phyloP scores from a whole-genome alignment of 1,284 basidiomycete species.

The Moesziomyces sp. region DNA sequence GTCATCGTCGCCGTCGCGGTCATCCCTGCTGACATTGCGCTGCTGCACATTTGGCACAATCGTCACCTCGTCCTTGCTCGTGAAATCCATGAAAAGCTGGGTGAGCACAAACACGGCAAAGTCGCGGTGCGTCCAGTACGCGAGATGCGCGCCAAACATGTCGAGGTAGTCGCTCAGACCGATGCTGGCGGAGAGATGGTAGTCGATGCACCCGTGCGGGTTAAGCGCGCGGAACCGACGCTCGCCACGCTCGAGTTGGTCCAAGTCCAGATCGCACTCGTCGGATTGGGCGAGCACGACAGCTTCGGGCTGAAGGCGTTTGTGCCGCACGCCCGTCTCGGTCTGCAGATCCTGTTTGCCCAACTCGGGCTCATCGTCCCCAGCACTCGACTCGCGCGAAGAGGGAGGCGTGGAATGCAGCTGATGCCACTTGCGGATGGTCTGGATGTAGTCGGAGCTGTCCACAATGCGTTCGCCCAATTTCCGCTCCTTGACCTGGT shows the following conservation, averaged over 20 bases:
- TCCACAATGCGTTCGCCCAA: conserved; percentile 21
- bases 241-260: conserved; percentile 39
- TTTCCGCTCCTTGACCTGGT: conserved; percentile 10
- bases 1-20: conserved; percentile 62
- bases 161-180: conserved; percentile 53
- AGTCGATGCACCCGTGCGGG: conserved; percentile 64
- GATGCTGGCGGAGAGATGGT: conserved; percentile 38
- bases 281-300: conserved; percentile 15
- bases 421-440: conserved; percentile 38
- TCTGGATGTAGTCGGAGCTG: conserved; percentile 35
- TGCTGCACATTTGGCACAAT: conserved; percentile 30
- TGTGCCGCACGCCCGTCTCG: conserved; percentile 19
- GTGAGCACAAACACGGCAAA: conserved; percentile 61
- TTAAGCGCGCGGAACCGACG: conserved; percentile 61
- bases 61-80: conserved; percentile 18
- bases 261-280: conserved; percentile 24
- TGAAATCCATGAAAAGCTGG: conserved; percentile 57
- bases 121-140: conserved; percentile 59
- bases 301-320: conserved; percentile 21
- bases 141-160: conserved; percentile 58
- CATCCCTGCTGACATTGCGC: conserved; percentile 4
- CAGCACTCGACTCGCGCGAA: not conserved
- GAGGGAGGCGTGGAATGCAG: conserved; percentile 6
- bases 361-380: not conserved
- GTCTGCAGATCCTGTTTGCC: conserved; percentile 9